phyloP scores from a whole-genome alignment of 2,329 filamentous ascomycete species.

The Erysiphe pisi region DNA sequence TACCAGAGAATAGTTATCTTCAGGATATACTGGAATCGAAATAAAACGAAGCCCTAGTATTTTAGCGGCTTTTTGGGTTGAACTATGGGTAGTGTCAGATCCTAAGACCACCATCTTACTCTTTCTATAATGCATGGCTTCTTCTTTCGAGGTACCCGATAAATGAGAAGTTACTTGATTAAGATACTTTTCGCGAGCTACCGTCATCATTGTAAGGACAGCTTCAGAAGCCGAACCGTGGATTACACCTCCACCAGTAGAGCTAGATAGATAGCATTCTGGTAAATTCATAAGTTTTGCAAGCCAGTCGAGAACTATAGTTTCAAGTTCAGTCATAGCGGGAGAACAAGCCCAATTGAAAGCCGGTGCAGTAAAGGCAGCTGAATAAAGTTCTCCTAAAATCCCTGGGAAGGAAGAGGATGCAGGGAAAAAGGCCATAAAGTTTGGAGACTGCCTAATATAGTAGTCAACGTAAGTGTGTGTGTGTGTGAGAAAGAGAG shows the following conservation, averaged over 20 bases:
- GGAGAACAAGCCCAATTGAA: conserved; percentile 98
- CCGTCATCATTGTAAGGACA: conserved; percentile 74
- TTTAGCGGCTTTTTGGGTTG: conserved; percentile 75
- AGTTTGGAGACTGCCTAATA: conserved; percentile 68
- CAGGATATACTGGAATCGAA: conserved; percentile 51
- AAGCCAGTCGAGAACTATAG: conserved; percentile 84
- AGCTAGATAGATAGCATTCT: conserved; percentile 59
- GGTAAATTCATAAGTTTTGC: conserved; percentile 66
- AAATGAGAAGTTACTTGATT: conserved; percentile 47
- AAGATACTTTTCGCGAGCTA: conserved; percentile 71
- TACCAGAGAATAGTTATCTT: conserved; percentile 60
- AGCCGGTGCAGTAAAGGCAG: conserved; percentile 75
- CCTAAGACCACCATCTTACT: conserved; percentile 68
- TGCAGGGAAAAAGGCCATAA: conserved; percentile 92
- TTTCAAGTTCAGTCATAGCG: conserved; percentile 86
- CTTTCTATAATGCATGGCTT: conserved; percentile 55
- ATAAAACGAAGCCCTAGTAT: conserved; percentile 77
- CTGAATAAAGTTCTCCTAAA: conserved; percentile 83
- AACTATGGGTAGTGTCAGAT: conserved; percentile 69
- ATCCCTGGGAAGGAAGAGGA: conserved; percentile 72
- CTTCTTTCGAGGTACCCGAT: conserved; percentile 51
- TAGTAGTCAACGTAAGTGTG: background rate
- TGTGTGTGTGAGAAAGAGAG: too few relatives aligned
- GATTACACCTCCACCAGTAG: conserved; percentile 72
- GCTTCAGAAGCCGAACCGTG: conserved; percentile 86